Conservation (phyloP, 169 alveolate genomes). For the Cryptosporidium baileyi region DNA sequence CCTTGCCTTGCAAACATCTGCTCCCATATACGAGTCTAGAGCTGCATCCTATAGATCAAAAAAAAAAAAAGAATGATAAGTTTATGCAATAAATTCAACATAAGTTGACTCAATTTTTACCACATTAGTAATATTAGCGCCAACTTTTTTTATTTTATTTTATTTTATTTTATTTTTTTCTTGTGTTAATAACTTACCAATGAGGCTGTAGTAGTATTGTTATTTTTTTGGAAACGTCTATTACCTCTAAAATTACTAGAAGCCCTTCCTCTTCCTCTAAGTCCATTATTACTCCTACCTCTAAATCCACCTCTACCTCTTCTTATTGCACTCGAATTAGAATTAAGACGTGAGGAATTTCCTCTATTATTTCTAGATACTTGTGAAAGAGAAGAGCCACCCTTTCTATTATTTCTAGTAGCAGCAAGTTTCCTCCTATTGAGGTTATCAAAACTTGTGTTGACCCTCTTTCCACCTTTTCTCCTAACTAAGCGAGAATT, state of each 20-base stretch:
- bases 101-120: no score
- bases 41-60: slow-evolving; percentile 54
- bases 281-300: background rate
- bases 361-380: background rate
- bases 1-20: slow-evolving; percentile 48
- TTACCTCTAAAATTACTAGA: slow-evolving; percentile 1
- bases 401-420: background rate
- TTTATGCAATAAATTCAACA: background rate
- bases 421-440: background rate
- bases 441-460: background rate
- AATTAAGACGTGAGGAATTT: background rate
- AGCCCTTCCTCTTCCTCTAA: slow-evolving; percentile 29
- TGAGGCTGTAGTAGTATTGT: slow-evolving; percentile 5
- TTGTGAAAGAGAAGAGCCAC: background rate
- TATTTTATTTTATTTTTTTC: background rate
- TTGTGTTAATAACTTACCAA: slow-evolving; percentile 23
- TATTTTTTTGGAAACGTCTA: slow-evolving; percentile 25
- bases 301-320: slow-evolving; percentile 18
- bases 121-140: no score
- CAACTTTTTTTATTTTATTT: background rate
- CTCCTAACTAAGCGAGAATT: background rate
- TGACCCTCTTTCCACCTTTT: slow-evolving; percentile 39
- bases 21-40: slow-evolving; percentile 41
- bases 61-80: background rate
- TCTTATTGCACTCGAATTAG: background rate